Percentiles rank a stretch among this genome's conserved stretches.
phyloP scores from a whole-genome alignment of 371 early-diverging fungal species.

The Smittium mucronatum region DNA sequence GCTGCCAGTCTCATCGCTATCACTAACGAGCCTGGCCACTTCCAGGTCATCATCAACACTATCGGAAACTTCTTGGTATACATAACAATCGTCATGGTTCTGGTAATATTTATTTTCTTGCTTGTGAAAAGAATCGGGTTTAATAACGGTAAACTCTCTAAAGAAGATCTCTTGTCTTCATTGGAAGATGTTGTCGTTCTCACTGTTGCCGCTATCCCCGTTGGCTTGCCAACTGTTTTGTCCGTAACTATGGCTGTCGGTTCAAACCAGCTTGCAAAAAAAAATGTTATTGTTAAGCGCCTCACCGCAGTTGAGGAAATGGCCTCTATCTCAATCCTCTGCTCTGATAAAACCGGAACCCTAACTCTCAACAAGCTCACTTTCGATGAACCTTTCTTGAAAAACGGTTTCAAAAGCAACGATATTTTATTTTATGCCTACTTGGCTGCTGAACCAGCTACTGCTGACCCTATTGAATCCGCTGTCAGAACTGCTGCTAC shows the following conservation, averaged over 20 bases:
- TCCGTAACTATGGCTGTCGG: conserved; percentile 89
- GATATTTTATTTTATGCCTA: conserved; percentile 45
- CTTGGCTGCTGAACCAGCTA: conserved; percentile 52
- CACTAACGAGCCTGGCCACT: conserved; percentile 69
- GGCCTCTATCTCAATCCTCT: conserved; percentile 84
- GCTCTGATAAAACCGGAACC: conserved; percentile 92
- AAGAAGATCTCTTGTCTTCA: conserved; percentile 34
- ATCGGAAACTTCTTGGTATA: conserved; percentile 77
- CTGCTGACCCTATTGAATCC: conserved; percentile 56
- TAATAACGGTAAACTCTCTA: conserved; percentile 13
- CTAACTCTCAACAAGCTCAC: conserved; percentile 83
- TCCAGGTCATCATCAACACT: conserved; percentile 73
- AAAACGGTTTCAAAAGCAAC: conserved; percentile 38
- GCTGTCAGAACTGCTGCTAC: neutral
- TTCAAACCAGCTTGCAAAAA: conserved; percentile 79
- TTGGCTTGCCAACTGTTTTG: conserved; percentile 69
- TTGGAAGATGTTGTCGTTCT: conserved; percentile 57
- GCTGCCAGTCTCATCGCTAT: conserved; percentile 68
- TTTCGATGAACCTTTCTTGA: conserved; percentile 53
- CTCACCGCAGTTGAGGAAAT: conserved; percentile 82
- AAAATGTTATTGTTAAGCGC: conserved; percentile 81
- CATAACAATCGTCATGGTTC: conserved; percentile 48
- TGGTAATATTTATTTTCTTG: neutral
- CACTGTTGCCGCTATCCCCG: conserved; percentile 66
- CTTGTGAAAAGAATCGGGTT: neutral